Base-by-base conservation (phyloP, 768 basidiomycete genomes). In the Clitopilus passeckerianus region DNA sequence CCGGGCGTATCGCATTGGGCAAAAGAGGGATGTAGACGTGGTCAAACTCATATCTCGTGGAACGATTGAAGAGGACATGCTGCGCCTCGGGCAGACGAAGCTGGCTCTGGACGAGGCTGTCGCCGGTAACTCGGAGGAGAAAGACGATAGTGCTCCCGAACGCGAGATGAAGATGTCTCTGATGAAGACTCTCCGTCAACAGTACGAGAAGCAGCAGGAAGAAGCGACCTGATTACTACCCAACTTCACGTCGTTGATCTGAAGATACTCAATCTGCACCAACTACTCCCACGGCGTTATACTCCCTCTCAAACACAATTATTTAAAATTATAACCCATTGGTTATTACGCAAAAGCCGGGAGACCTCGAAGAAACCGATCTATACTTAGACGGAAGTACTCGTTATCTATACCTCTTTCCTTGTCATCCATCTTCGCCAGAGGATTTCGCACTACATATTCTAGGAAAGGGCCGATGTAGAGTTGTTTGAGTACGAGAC, bases 11-110 rank as follows among this genome's bases (percentile, higher is more conserved):
- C 90, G 97, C 24, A 97, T 99, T 63, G 96, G 94, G 22, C 95
- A 97, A 72, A 93, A 91, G 69, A 86, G 88, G 55, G 88, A 96
- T 63, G 96, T 98, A 9, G 93, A 96, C 33, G 93, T 98, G 6
- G 85, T 98, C 68, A 97, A 96, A 70, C 80, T 98, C 10, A 93
- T 98, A 64, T 90, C 93, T 1, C 87, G 83, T 61, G 91, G 88
- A 2, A 95, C 93, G 1, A 96, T 98, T 60, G 95, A 98, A 75
- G 97, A 99, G 72, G 95, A 97, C 71, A 98, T 99, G 87, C 76
- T 94, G 34, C 83, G 80, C 27, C 83, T 98, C 18, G 95, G 93
- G 8, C 80, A 90, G 72, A 95, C 93, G 34, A 98, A 98, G 74
- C 77, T 98, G 57, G 90, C 89, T 15, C 77, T 98, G 12, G 96